phyloP scores from a whole-genome alignment of 2,329 filamentous ascomycete genomes.

The Fusarium sulawesiense region DNA sequence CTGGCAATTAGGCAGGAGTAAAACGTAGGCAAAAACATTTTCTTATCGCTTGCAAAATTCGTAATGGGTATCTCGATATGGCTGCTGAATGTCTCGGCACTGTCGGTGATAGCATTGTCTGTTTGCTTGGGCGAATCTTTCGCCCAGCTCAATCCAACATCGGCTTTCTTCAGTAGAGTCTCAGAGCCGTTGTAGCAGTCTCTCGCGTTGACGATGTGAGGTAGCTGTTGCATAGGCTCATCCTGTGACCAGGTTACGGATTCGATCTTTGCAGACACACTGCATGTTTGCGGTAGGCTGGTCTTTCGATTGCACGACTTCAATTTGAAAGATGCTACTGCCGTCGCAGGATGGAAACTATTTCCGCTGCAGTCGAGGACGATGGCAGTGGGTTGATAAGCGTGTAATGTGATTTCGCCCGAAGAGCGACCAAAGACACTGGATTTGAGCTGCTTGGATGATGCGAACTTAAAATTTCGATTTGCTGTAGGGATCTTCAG shows the following conservation, averaged over 20 bases:
- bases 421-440: constrained; percentile 12
- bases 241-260: constrained; percentile 21
- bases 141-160: not conserved
- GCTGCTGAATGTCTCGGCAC: not conserved
- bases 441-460: constrained; percentile 14
- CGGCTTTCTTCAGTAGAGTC: not conserved
- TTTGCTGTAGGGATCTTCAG: constrained; percentile 1
- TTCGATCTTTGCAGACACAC: constrained; percentile 14
- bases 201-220: not conserved
- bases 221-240: constrained; percentile 18
- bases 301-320: not conserved
- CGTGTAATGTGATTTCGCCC: not conserved
- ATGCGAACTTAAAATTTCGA: not conserved
- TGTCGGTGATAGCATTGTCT: not conserved
- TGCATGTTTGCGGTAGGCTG: not conserved
- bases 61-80: constrained; percentile 5
- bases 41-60: constrained; percentile 8
- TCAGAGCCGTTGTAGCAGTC: constrained; percentile 6
- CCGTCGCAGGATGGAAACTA: not conserved
- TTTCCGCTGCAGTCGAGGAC: not conserved
- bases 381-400: not conserved
- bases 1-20: constrained; percentile 19
- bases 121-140: not conserved
- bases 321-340: not conserved
- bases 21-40: constrained; percentile 17